Base-by-base conservation (phyloP, 129 eudicot species). In the Ambrosia artemisiifolia region DNA sequence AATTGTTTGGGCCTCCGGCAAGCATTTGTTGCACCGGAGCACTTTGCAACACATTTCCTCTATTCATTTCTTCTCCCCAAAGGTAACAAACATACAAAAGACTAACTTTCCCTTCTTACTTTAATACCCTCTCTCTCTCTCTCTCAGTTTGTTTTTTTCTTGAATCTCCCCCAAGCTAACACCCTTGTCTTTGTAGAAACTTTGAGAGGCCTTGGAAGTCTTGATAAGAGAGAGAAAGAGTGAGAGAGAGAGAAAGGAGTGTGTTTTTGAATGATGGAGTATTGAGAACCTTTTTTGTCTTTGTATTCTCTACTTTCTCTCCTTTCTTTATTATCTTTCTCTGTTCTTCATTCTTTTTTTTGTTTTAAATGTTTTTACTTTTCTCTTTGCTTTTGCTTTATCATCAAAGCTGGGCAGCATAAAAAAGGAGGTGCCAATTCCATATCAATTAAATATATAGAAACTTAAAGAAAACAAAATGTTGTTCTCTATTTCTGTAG, bases 11-110 rank as follows among this genome's bases (percentile, higher is more conserved):
- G 53, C 95, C 88, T 74, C 84, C 87, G 53, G 85, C 87, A 62
- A 88, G 78, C 87, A 87, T 82, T 76, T 91, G 97, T 65, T 90
- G 96, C 84, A 87, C 88, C 65, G 95, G 89, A 30, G 92, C 84
- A 80, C 88, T 91, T 56, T 86, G 90, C 80, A 87, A 68, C 50
- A 82, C 78, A 72, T 82, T 80, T 36, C 88, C 86, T 79, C 89
- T 79, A 86, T 91, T 91, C 97, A 91, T 88, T 55, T 72, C 75
- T 16, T 51, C 55, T 33, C 47, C 47, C 12, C 53, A 64, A 48
- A 20, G 28, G 67, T 42, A 57, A 67, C 44, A 40, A 54, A 44
- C 65, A 60, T 48, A 70, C 33, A 74, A 51, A 65, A 78, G 55
- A 63, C 69, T 47, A 46, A 24, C 67, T 59, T 76, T 79, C 70